These are phyloP conservation scores for Metschnikowia cubensis DNA, from an alignment of 805 yeast species.

Conservation along the genomic window DNA sequence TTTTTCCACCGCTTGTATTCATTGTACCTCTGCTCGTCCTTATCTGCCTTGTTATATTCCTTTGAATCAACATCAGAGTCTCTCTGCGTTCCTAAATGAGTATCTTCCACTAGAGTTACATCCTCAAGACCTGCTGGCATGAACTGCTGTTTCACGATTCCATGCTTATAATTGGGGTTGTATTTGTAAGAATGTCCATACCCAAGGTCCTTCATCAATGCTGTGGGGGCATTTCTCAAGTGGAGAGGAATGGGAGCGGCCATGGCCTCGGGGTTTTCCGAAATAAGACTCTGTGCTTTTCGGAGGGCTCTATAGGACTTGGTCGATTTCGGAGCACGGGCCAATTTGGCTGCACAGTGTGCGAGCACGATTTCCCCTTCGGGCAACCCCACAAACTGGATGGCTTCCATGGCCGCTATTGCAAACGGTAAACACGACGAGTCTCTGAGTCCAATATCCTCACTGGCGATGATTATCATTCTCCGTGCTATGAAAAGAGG, in stretches of 20 bases:
- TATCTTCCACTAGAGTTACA: slow-evolving; percentile 48
- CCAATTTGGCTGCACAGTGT: slow-evolving; percentile 89
- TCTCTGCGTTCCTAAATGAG: slow-evolving; percentile 47
- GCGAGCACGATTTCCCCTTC: slow-evolving; percentile 87
- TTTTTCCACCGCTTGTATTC: slow-evolving; percentile 13
- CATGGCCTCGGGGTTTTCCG: slow-evolving; percentile 53
- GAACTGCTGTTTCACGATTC: slow-evolving; percentile 69
- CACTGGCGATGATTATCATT: slow-evolving; percentile 93
- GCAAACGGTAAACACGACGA: slow-evolving; percentile 84
- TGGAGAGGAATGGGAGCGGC: slow-evolving; percentile 74
- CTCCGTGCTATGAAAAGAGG: slow-evolving; percentile 86
- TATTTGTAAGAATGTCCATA: slow-evolving; percentile 84
- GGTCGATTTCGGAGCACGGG: slow-evolving; percentile 81
- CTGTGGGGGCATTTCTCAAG: slow-evolving; percentile 91
- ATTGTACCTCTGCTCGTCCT: slow-evolving; percentile 12
- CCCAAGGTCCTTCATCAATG: slow-evolving; percentile 82
- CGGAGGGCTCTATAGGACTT: slow-evolving; percentile 80
- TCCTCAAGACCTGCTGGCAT: slow-evolving; percentile 54
- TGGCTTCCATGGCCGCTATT: slow-evolving; percentile 77
- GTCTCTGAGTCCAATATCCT: slow-evolving; percentile 86
- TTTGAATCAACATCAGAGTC: slow-evolving; percentile 15
- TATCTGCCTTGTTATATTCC: slow-evolving; percentile 7
- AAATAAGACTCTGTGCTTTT: slow-evolving; percentile 54
- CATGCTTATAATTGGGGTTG: slow-evolving; percentile 75
- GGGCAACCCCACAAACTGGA: slow-evolving; percentile 89